These are phyloP conservation scores for Aspergillus mulundensis DNA, from an alignment of 495 filamentous ascomycete genomes.

Conservation along the genomic window DNA sequence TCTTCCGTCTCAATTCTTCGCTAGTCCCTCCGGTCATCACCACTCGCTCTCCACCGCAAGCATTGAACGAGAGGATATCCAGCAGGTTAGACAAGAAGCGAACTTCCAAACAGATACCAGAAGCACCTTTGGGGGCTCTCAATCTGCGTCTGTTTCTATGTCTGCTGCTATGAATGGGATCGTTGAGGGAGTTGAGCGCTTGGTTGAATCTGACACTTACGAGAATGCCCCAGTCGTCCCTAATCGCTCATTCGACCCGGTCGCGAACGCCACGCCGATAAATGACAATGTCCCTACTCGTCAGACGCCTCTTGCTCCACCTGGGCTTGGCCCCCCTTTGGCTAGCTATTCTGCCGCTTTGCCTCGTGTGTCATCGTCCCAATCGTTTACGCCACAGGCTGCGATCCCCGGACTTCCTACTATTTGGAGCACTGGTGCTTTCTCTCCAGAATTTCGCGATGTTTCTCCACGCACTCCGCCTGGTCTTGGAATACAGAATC, in stretches of 20 bases:
- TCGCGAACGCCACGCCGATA: conserved; percentile 20
- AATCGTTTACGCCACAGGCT: conserved; percentile 34
- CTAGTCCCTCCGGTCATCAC: conserved; percentile 38
- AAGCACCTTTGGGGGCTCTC: conserved; percentile 41
- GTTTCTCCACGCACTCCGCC: conserved; percentile 31
- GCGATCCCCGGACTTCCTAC: conserved; percentile 38
- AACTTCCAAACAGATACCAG: conserved; percentile 27
- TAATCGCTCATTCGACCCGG: conserved; percentile 24
- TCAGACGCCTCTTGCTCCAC: conserved; percentile 33
- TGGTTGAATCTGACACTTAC: conserved; percentile 55
- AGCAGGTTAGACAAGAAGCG: conserved; percentile 27
- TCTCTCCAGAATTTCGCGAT: conserved; percentile 28
- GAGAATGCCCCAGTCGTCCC: conserved; percentile 37
- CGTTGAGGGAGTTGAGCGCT: conserved; percentile 55
- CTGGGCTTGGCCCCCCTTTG: conserved; percentile 34
- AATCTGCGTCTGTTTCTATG: conserved; percentile 44
- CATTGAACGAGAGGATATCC: conserved; percentile 45
- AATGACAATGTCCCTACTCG: conserved; percentile 23
- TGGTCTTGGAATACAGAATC: conserved; percentile 29
- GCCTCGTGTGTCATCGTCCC: conserved; percentile 24
- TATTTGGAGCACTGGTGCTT: conserved; percentile 43
- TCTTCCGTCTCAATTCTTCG: conserved; percentile 45
- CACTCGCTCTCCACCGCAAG: conserved; percentile 36
- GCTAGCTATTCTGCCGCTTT: conserved; percentile 21
- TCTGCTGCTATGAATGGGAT: conserved; percentile 55